Evolutionary conservation across 495 filamentous ascomycete species (phyloP).

Genomic region (Sabuloglossum arenarium): DNA sequence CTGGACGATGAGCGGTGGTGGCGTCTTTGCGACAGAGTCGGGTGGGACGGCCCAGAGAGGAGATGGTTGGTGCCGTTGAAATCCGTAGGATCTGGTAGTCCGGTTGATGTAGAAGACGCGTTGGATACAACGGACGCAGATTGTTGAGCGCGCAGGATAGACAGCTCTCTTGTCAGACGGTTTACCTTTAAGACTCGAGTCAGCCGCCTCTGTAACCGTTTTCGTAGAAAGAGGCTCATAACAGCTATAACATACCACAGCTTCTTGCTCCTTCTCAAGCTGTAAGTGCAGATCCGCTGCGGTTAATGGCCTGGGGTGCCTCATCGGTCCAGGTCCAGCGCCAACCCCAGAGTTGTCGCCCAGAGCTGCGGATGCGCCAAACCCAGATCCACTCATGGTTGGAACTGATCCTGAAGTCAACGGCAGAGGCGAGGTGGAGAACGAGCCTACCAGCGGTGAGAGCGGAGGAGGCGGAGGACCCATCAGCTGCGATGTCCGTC

Average conservation of each 20-base stretch:
- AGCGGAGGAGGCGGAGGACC: conserved; percentile 23
- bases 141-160: conserved; percentile 44
- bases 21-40: neutral
- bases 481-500: conserved; percentile 26
- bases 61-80: neutral
- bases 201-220: conserved; percentile 3
- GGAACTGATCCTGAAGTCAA: neutral
- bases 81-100: neutral
- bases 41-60: conserved; percentile 1
- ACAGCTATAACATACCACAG: conserved; percentile 40
- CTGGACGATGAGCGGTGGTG: conserved; percentile 4
- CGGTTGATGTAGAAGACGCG: conserved; percentile 19
- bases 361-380: conserved; percentile 8
- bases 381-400: conserved; percentile 4
- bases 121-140: conserved; percentile 66
- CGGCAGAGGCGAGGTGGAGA: conserved; percentile 5
- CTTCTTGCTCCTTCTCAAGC: conserved; percentile 79
- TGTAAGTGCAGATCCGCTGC: conserved; percentile 70
- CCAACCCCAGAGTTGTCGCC: conserved; percentile 35
- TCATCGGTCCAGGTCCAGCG: conserved; percentile 26
- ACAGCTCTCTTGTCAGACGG: conserved; percentile 71
- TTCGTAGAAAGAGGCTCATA: neutral
- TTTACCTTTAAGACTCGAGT: conserved; percentile 41
- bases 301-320: conserved; percentile 69
- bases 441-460: conserved; percentile 7